Evolutionary conservation across 768 basidiomycete species (phyloP).

Genomic region (Cystofilobasidium capitatum): DNA sequence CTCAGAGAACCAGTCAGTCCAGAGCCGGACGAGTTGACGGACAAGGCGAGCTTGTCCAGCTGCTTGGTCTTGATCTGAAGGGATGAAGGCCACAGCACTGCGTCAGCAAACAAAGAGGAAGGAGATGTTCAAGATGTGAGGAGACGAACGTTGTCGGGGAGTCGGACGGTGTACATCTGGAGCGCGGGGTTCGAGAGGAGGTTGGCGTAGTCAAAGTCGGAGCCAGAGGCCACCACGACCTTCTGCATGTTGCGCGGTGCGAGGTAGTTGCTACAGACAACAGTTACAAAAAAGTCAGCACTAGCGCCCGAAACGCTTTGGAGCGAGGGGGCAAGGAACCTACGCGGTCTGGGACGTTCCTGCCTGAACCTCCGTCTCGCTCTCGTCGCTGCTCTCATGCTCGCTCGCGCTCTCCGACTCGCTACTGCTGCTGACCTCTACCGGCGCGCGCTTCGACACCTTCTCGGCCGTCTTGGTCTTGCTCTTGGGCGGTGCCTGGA

Average conservation of each 20-base stretch:
- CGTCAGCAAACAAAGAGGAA: not conserved
- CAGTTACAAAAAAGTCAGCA: not conserved
- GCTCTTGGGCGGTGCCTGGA: not conserved
- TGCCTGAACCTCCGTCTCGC: not conserved
- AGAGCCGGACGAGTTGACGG: not conserved
- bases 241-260: constrained; percentile 1
- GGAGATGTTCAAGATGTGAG: not conserved
- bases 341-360: not conserved
- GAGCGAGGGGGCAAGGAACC: not conserved
- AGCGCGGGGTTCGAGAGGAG: not conserved
- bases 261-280: not conserved
- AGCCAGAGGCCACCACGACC: not conserved
- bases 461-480: not conserved
- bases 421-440: not conserved
- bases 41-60: not conserved
- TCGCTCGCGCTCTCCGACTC: not conserved
- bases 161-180: constrained; percentile 1
- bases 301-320: not conserved
- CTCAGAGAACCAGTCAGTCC: constrained; percentile 17
- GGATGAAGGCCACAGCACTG: not conserved
- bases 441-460: not conserved
- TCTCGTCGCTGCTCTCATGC: not conserved
- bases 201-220: not conserved
- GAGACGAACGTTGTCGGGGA: not conserved
- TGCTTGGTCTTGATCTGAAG: constrained; percentile 2